Base-by-base conservation (phyloP, 257 asterid species). In the Forsythia suspensa region DNA sequence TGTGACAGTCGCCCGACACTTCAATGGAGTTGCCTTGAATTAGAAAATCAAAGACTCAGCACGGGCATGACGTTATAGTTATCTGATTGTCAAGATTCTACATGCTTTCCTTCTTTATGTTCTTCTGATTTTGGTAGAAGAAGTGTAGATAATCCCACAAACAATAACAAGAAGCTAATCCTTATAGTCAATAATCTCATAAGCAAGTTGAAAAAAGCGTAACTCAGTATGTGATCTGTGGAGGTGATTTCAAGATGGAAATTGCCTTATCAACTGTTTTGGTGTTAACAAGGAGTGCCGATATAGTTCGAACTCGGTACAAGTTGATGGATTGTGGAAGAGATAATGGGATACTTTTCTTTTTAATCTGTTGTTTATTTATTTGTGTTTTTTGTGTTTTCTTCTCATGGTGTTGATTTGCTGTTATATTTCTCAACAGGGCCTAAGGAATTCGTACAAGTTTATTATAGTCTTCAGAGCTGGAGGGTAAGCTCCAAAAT, bases 381-480 rank as follows among this genome's bases (percentile, higher is more conserved):
- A 63, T 2, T 21, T 3, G 8, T 21, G 39, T 61, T 8, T 61
- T 61, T 0, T 13, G 8, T 5, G 11, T 38, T 38, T 67, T 67
- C 20, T 40, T 11, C 15, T 8, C 9, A n/a, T 70, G 55, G 71
- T 51, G 55, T 41, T 83, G 65, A 82, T 79, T 55, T 68, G 57
- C 39, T 79, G 66, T 63, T 61, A 10, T 69, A 61, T 82, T 51
- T 72, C 72, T 72, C 76, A 83, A 82, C 90, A 93, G 99, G 99
- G 66, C 99, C 99, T 21, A 93, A 93, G 87, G 98, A 95, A 83
- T 95, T 93, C 82, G 90, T 89, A 52, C 86, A 90, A 77, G 86
- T 95, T 66, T 95, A 87, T 75, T 92, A 90, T 90, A 89, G 99
- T 85, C 99, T 95, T 61, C 98, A 95, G 86, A 89, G 57, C 84